Conservation (phyloP, 2,329 filamentous ascomycete genomes). For the Fusarium humuli region DNA sequence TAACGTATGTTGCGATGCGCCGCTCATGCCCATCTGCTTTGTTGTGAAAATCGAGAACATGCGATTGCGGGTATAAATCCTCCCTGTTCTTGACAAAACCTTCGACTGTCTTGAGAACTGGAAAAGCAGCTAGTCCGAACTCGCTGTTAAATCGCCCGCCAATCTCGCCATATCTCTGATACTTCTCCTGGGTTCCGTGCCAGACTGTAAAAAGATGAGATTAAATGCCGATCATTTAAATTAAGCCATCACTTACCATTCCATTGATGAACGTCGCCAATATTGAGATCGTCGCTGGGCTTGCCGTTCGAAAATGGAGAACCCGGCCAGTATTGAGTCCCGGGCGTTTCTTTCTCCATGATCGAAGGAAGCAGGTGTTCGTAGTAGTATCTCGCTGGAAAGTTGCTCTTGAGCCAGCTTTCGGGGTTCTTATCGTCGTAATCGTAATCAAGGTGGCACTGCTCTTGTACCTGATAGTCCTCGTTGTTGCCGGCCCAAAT, state of each 20-base stretch:
- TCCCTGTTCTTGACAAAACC: slow-evolving; percentile 67
- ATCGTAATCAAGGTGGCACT: slow-evolving; percentile 75
- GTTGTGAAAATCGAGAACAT: slow-evolving; percentile 84
- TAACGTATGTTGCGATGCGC: slow-evolving; percentile 78
- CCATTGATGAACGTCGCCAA: slow-evolving; percentile 81
- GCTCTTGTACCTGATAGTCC: slow-evolving; percentile 79
- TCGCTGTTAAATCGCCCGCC: slow-evolving; percentile 82
- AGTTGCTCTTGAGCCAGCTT: slow-evolving; percentile 79
- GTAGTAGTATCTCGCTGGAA: slow-evolving; percentile 83
- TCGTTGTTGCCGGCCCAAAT: slow-evolving; percentile 88
- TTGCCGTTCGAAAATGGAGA: slow-evolving; percentile 67
- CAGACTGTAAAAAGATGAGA: slow-evolving; percentile 61
- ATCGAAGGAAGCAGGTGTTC: slow-evolving; percentile 73
- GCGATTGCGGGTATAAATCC: slow-evolving; percentile 74
- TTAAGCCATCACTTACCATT: not conserved
- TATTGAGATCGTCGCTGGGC: not conserved
- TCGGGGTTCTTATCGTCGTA: slow-evolving; percentile 73
- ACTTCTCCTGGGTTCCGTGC: slow-evolving; percentile 77
- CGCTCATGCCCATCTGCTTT: slow-evolving; percentile 83
- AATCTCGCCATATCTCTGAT: slow-evolving; percentile 78
- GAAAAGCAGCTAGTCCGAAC: slow-evolving; percentile 75
- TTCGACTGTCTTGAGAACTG: slow-evolving; percentile 77
- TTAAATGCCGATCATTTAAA: no score
- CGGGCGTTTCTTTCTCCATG: slow-evolving; percentile 60
- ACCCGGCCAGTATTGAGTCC: slow-evolving; percentile 70